A percentile compares a stretch with the other conserved stretches of the same genome.
Evolutionary conservation across 2,329 filamentous ascomycete species (phyloP).

Genomic region (Uncinocarpus reesii): DNA sequence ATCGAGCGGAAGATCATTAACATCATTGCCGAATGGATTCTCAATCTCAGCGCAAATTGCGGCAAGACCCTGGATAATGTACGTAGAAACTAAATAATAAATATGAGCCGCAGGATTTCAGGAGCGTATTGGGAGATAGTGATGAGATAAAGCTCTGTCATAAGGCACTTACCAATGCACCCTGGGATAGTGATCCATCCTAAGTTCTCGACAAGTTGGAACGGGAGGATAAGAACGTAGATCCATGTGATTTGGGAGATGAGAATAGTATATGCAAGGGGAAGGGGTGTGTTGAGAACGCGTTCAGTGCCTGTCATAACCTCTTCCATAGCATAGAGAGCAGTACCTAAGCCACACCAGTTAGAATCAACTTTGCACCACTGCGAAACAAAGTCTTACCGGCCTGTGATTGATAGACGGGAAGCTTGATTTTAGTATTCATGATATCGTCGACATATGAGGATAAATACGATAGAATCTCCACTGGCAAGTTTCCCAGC

Average conservation of each 20-base stretch:
- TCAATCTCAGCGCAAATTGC: constrained; percentile 73
- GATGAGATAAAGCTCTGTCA: not conserved
- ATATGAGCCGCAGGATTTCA: not conserved
- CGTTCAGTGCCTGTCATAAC: constrained; percentile 62
- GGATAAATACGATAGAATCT: constrained; percentile 64
- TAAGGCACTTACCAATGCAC: constrained; percentile 42
- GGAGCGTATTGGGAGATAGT: not conserved
- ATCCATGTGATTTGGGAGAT: constrained; percentile 81
- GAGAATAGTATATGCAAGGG: constrained; percentile 71
- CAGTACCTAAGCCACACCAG: constrained; percentile 39
- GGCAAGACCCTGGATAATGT: constrained; percentile 71
- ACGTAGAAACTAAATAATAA: constrained; percentile 46
- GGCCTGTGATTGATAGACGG: constrained; percentile 22
- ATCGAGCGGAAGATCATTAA: constrained; percentile 71
- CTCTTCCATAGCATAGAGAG: constrained; percentile 58
- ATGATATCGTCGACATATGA: constrained; percentile 55
- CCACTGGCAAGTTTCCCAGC: constrained; percentile 71
- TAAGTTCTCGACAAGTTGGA: constrained; percentile 59
- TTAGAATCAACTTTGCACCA: not conserved
- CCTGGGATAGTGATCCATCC: constrained; percentile 69
- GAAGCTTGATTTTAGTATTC: constrained; percentile 24
- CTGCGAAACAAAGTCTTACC: constrained; percentile 14
- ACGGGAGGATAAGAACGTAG: constrained; percentile 69
- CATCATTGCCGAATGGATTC: constrained; percentile 73
- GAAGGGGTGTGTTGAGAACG: constrained; percentile 70